Conservation (phyloP, 2,329 filamentous ascomycete genomes). For the Talaromyces sp. region DNA sequence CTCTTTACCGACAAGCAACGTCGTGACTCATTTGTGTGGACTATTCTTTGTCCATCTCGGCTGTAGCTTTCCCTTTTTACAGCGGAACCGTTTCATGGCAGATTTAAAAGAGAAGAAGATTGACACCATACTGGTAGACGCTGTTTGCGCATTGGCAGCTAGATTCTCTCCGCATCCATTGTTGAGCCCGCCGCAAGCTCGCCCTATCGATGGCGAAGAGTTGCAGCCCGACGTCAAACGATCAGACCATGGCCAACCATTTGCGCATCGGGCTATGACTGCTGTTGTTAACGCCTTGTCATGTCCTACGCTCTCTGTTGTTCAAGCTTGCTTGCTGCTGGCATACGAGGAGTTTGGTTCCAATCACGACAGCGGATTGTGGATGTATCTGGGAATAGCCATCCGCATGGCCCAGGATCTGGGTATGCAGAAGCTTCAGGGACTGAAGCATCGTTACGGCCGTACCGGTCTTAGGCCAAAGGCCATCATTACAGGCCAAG, state of each 20-base stretch:
- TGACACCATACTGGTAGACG: conserved; percentile 80
- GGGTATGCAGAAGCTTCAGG: conserved; percentile 76
- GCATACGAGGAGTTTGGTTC: conserved; percentile 88
- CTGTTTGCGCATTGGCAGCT: conserved; percentile 76
- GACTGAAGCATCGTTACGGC: conserved; percentile 58
- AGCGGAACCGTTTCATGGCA: conserved; percentile 67
- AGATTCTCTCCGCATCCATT: conserved; percentile 67
- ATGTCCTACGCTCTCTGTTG: conserved; percentile 76
- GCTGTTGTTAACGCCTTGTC: conserved; percentile 78
- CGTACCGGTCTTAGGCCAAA: conserved; percentile 55
- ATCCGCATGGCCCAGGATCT: conserved; percentile 80
- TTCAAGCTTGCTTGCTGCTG: conserved; percentile 78
- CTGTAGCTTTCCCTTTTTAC: conserved; percentile 81
- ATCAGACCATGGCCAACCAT: conserved; percentile 71
- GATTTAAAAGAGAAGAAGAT: conserved; percentile 76
- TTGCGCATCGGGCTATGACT: conserved; percentile 78
- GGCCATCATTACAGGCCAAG: conserved; percentile 47
- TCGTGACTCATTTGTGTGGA: conserved; percentile 73
- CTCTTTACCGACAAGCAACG: conserved; percentile 63
- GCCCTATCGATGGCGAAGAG: conserved; percentile 45
- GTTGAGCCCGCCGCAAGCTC: conserved; percentile 50
- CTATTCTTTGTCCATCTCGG: conserved; percentile 79
- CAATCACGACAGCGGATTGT: conserved; percentile 81
- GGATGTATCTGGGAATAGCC: conserved; percentile 88
- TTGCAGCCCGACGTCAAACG: conserved; percentile 33